phyloP scores from a whole-genome alignment of 768 basidiomycete species.

The Leucosporidium yakuticum region DNA sequence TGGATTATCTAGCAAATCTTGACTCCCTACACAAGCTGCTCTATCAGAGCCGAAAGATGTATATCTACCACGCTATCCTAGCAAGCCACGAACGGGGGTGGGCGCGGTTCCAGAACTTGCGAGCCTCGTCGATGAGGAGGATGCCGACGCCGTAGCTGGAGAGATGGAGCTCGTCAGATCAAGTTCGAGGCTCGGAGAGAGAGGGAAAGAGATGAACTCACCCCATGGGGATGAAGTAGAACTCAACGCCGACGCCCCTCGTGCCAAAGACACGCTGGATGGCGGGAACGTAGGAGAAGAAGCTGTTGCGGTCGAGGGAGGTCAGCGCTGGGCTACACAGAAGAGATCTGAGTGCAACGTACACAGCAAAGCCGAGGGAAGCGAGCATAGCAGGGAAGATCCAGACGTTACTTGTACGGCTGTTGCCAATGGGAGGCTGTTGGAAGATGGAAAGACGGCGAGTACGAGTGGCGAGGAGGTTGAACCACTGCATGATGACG shows the following conservation, averaged over 20 bases:
- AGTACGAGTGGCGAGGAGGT: conserved; percentile 55
- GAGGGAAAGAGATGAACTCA: too few species aligned
- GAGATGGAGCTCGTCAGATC: too few species aligned
- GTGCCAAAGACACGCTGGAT: conserved; percentile 52
- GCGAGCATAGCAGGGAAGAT: conserved; percentile 50
- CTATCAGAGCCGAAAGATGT: too few species aligned
- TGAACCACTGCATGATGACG: conserved; percentile 60
- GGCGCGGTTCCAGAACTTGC: conserved; percentile 41
- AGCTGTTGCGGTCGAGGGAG: conserved; percentile 42
- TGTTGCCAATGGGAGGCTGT: conserved; percentile 48
- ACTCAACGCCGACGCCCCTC: conserved; percentile 47
- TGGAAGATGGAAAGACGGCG: conserved; percentile 55
- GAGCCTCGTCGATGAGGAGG: conserved; percentile 42
- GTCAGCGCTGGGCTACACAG: conserved; percentile 40
- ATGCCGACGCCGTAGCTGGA: conserved; percentile 42
- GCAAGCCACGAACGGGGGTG: conserved; percentile 42
- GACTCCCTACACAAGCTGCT: too few species aligned
- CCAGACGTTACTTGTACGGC: conserved; percentile 46
- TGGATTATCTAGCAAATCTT: too few species aligned
- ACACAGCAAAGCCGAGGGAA: conserved; percentile 49
- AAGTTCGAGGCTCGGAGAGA: too few species aligned
- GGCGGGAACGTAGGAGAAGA: conserved; percentile 42
- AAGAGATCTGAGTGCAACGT: conserved; percentile 41
- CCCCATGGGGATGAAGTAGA: conserved; percentile 54
- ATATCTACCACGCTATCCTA: conserved; percentile 42